phyloP scores from a whole-genome alignment of 768 basidiomycete genomes.

The Suillus brevipes region DNA sequence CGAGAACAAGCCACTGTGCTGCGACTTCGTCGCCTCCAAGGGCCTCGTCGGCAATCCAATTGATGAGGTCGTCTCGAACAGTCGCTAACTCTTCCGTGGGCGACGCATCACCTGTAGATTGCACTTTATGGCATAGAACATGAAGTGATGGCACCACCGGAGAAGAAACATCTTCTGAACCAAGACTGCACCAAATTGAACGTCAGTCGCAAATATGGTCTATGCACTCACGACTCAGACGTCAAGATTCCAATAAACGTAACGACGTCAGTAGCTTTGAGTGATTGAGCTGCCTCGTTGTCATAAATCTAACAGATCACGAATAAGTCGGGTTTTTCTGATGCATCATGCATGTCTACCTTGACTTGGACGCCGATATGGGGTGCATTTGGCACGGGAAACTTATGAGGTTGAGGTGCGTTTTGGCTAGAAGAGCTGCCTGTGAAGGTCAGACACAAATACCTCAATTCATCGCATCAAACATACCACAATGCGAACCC shows the following conservation, averaged over 20 bases:
- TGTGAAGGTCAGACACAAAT: slow-evolving; percentile 5
- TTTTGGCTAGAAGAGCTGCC: slow-evolving; percentile 27
- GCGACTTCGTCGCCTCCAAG: slow-evolving; percentile 67
- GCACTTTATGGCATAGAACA: slow-evolving; percentile 49
- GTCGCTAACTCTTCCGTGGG: slow-evolving; percentile 6
- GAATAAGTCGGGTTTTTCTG: background rate
- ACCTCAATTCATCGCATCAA: slow-evolving; percentile 3
- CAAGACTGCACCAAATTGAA: slow-evolving; percentile 32
- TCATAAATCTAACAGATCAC: slow-evolving; percentile 57
- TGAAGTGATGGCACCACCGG: slow-evolving; percentile 64
- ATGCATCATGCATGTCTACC: slow-evolving; percentile 34
- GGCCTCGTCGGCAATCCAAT: slow-evolving; percentile 72
- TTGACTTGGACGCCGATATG: slow-evolving; percentile 78
- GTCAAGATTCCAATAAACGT: slow-evolving; percentile 77
- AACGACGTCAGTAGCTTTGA: slow-evolving; percentile 62
- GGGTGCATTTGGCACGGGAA: slow-evolving; percentile 49
- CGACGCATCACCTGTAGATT: slow-evolving; percentile 2
- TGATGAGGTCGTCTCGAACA: slow-evolving; percentile 53
- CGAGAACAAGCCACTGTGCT: slow-evolving; percentile 75
- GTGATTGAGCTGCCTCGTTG: slow-evolving; percentile 36
- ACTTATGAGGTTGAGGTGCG: slow-evolving; percentile 56
- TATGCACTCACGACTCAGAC: slow-evolving; percentile 55
- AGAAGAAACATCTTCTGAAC: slow-evolving; percentile 38
- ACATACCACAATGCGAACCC: slow-evolving; percentile 20
- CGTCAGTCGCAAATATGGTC: slow-evolving; percentile 3